Base-by-base conservation (phyloP, 2,329 filamentous ascomycete genomes). In the Eutypa lata region DNA sequence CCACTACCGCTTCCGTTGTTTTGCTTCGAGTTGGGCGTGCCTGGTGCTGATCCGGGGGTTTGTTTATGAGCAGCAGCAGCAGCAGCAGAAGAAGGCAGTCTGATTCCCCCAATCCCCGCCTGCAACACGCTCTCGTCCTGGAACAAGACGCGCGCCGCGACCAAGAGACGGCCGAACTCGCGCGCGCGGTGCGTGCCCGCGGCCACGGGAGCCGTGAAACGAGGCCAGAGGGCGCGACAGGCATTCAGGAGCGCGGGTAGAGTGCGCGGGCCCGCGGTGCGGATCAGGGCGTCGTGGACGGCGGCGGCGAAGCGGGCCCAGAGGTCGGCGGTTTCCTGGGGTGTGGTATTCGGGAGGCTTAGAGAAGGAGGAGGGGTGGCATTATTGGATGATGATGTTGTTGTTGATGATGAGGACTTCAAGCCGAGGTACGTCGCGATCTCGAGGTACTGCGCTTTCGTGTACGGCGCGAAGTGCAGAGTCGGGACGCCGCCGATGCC, bases 271-370 rank as follows among this genome's bases (percentile, higher is more conserved):
- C 42, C 42, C 3, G 91, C 91, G 46, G 90, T 85, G 57, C 88
- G 90, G 47, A 88, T 84, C 13, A 97, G 78, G 1, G 92, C 86
- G 67, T 99, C 94, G 78, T 95, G 94, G 14, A 96, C 85, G 4
- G 90, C 90, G 47, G 84, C 84, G 56, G 87, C 84, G 74, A 96
- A 97, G 44, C 91, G 86, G 14, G 83, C 76, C 88, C 89, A 94
- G 16, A 93, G 81, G 71, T 88, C 88, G 22, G 73, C 68, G 10
- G 87, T 87, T 54, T 84, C 81, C 47, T 75, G 71, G 47, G 68
- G 60, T 2, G 73, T 76, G 21, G 75, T 85, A 72, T 76, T 84
- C 63, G 68, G 73, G 60, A 75, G 77, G 63, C 53, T 0, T 31
- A n/a, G n/a, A n/a, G n/a, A n/a, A n/a, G n/a, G n/a, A n/a, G 26